phyloP scores from a whole-genome alignment of 805 yeast species.

The Candida quercuum region DNA sequence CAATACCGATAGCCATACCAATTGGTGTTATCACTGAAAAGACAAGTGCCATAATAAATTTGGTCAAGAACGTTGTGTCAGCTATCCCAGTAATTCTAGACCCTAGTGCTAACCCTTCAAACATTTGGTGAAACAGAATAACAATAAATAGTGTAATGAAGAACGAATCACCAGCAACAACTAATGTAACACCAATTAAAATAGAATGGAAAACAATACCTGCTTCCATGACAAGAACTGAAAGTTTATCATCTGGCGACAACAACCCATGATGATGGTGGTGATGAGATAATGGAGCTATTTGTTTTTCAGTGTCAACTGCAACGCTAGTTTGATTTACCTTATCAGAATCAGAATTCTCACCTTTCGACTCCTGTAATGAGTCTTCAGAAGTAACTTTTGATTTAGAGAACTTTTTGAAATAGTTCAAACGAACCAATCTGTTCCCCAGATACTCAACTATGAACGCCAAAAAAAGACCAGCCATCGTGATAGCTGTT shows the following conservation, averaged over 20 bases:
- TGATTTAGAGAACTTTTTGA: too few relatives aligned
- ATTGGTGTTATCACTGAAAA: slow-evolving; percentile 61
- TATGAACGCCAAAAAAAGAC: slow-evolving; percentile 13
- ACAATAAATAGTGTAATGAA: slow-evolving; percentile 64
- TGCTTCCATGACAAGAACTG: slow-evolving; percentile 56
- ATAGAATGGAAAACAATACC: slow-evolving; percentile 80
- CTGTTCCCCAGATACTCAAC: slow-evolving; percentile 13
- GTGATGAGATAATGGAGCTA: too few relatives aligned
- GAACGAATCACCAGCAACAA: slow-evolving; percentile 64
- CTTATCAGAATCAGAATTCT: not conserved
- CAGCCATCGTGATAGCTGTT: slow-evolving; percentile 16
- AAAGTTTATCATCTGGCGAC: slow-evolving; percentile 5
- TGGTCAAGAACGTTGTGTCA: slow-evolving; percentile 33
- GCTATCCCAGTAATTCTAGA: slow-evolving; percentile 54
- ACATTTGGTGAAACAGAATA: slow-evolving; percentile 64
- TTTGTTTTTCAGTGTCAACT: not conserved
- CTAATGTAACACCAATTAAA: slow-evolving; percentile 69
- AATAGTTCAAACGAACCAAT: slow-evolving; percentile 3
- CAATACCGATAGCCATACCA: slow-evolving; percentile 73
- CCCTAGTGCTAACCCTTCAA: slow-evolving; percentile 84
- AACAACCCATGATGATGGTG: slow-evolving; percentile 3
- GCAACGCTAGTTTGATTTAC: not conserved
- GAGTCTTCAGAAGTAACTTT: too few relatives aligned
- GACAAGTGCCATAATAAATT: slow-evolving; percentile 44
- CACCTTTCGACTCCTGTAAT: not conserved